A percentile compares a stretch with the other conserved stretches of the same genome.
Conservation (phyloP, 257 asterid species). For the Thymus mandschuricus region DNA sequence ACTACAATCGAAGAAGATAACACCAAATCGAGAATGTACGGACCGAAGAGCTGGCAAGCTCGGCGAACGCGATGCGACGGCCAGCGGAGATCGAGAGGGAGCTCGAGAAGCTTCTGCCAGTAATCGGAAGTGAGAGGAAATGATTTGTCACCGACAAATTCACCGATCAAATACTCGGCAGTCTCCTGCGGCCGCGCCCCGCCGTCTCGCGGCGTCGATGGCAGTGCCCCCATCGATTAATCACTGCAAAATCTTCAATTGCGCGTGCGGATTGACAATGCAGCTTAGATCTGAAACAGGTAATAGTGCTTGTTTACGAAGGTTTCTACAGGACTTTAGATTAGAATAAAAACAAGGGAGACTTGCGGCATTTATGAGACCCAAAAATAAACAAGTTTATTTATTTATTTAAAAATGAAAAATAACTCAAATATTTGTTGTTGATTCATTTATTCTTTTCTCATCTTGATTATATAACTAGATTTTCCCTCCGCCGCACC, state of each 20-base stretch:
- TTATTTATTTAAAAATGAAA: too few species aligned
- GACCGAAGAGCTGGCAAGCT: conserved; percentile 84
- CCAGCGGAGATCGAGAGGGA: conserved; percentile 88
- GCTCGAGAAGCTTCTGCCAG: conserved; percentile 97
- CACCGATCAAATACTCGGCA: conserved; percentile 79
- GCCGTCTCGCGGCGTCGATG: conserved; percentile 81
- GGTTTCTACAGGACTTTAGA: conserved; percentile 35
- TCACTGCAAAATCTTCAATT: conserved; percentile 13
- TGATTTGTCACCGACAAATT: conserved; percentile 77
- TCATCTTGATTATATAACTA: too few species aligned
- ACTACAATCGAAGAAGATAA: background rate
- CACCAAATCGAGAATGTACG: conserved; percentile 34
- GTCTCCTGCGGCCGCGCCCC: conserved; percentile 71
- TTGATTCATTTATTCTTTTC: background rate
- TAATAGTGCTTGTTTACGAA: conserved; percentile 30
- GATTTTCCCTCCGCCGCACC: too few species aligned
- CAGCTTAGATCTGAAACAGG: conserved; percentile 35
- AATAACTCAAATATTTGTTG: background rate
- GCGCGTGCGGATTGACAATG: conserved; percentile 36
- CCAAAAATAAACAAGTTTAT: background rate
- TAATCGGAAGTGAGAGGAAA: conserved; percentile 81
- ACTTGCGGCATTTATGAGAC: background rate
- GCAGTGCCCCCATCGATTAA: conserved; percentile 76
- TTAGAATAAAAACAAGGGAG: background rate
- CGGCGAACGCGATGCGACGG: conserved; percentile 67